Evolutionary conservation across 495 filamentous ascomycete species (phyloP), one percentile per base, ranked within the genome.

Genomic region (Tuber aestivum): DNA sequence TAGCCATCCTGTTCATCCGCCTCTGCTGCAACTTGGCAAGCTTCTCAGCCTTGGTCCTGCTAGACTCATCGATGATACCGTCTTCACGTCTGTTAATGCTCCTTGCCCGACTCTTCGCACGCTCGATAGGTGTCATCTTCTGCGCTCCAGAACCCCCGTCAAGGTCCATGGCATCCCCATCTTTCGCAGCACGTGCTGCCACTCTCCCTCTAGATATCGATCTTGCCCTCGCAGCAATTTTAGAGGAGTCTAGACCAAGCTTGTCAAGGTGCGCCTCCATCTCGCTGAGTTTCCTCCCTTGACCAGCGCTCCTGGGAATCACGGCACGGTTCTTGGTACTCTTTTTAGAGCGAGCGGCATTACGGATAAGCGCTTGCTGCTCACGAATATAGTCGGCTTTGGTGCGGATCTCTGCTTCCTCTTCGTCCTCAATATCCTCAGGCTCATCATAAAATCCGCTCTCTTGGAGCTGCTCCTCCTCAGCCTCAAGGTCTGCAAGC

Each of bases 1-100:
- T 90, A 68, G 95, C 95, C 92, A 96, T 95, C 76, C 95, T 88
- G 86, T 99, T 98, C 94, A 96, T 97, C 90, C 93, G 93, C 88
- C 94, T 93, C 90, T 99, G 95, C 78, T 91, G 88, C 82, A 99
- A 84, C 88, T 97, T 98, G 79, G 88, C 87, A 83, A 94, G 84
- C 80, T 90, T 90, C 84, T 97, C 96, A 27, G 92, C 94, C 87
- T 94, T 94, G 38, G 86, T 88, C 76, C 93, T 88, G 42, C 88
- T 86, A 61, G 82, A 83, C 81, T 86, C 86, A 74, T 89, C 87
- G 69, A 84, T 85, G 20, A 94, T 89, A 86, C 95, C 95, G 74
- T 97, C 95, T 44, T 92, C 89, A 56, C 92, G 87, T 84, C 95
- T 89, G 85, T 97, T 95, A 86, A 92, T 90, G 84, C 90, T 93